Evolutionary conservation across 2,329 filamentous ascomycete genomes (phyloP).

Genomic region (Neofusicoccum ribis): DNA sequence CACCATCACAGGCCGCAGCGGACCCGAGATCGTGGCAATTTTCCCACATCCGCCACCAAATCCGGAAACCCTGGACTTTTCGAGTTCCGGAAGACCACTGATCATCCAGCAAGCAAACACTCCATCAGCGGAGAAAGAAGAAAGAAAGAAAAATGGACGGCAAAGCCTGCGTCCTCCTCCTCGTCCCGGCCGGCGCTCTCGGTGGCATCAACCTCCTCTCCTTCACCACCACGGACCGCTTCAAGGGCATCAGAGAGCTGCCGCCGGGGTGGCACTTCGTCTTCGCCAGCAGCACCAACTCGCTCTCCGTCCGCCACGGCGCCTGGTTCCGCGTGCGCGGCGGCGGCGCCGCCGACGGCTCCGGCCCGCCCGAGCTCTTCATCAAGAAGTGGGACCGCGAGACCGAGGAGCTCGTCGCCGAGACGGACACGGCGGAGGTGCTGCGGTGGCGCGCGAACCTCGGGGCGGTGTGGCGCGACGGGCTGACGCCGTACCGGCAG

Average conservation of each 20-base stretch:
- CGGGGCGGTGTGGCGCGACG: slow-evolving; percentile 56
- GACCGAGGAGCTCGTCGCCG: slow-evolving; percentile 47
- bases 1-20: background rate
- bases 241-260: slow-evolving; percentile 61
- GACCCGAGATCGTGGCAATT: background rate
- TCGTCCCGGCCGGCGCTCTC: slow-evolving; percentile 47
- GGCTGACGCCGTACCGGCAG: slow-evolving; percentile 51
- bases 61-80: too few relatives aligned
- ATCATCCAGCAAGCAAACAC: background rate
- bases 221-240: slow-evolving; percentile 62
- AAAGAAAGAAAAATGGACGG: slow-evolving; percentile 5
- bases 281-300: slow-evolving; percentile 59
- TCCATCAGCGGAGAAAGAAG: background rate
- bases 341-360: slow-evolving; percentile 30
- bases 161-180: slow-evolving; percentile 35
- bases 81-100: background rate
- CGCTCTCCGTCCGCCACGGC: slow-evolving; percentile 61
- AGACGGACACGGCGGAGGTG: slow-evolving; percentile 42
- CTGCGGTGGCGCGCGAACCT: slow-evolving; percentile 58
- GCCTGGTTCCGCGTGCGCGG: slow-evolving; percentile 59
- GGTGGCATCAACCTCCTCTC: slow-evolving; percentile 60
- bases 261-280: slow-evolving; percentile 62
- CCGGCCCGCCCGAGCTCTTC: slow-evolving; percentile 44
- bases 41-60: background rate
- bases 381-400: slow-evolving; percentile 58